Evolutionary conservation across 306 rosid species (phyloP).

Genomic region (Quercus alba): DNA sequence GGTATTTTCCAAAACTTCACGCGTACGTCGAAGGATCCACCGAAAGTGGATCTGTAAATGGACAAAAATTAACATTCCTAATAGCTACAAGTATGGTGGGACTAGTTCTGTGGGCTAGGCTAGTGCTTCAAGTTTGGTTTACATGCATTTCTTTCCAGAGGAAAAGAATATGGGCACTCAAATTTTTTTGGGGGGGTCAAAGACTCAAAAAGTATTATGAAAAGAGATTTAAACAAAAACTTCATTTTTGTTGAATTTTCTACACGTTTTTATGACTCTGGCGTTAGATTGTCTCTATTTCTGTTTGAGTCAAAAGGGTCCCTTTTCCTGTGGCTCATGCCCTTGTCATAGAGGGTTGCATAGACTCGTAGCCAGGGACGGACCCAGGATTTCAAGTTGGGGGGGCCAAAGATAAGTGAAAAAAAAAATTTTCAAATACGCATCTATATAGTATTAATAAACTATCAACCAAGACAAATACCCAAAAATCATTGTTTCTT

Average conservation of each 20-base stretch:
- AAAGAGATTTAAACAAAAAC: background rate
- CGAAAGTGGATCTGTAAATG: constrained; percentile 32
- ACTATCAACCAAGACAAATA: no score
- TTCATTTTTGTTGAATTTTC: background rate
- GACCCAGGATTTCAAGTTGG: no score
- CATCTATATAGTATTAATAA: no score
- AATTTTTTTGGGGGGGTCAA: background rate
- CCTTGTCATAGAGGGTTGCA: background rate
- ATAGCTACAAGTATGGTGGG: constrained; percentile 12
- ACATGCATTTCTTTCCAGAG: background rate
- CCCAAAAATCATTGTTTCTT: no score
- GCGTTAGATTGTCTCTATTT: background rate
- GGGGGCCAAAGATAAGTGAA: no score
- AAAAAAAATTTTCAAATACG: no score
- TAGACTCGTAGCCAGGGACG: background rate
- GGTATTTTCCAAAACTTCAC: constrained; percentile 31
- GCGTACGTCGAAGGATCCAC: constrained; percentile 26
- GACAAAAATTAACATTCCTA: background rate
- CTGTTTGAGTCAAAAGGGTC: background rate
- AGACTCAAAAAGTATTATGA: constrained; percentile 13
- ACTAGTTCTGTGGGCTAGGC: background rate
- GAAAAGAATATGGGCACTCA: constrained; percentile 15
- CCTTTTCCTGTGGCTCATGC: constrained; percentile 28
- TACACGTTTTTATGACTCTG: constrained; percentile 26
- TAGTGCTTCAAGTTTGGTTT: background rate